Base-by-base conservation (phyloP, 257 asterid genomes). In the Mentha longifolia region DNA sequence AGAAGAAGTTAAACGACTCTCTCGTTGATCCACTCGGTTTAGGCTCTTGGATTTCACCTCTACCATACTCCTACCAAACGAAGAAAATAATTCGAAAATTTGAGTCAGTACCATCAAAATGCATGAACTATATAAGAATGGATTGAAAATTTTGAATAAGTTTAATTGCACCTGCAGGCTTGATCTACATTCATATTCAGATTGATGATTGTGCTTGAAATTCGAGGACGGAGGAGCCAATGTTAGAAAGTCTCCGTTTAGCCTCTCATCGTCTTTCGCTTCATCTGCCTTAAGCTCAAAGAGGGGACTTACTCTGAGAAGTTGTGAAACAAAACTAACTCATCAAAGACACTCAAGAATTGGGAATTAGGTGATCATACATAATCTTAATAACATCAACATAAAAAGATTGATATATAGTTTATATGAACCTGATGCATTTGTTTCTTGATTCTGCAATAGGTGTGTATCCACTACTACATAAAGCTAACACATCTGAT, bases 241-340 rank as follows among this genome's bases (percentile, higher is more conserved):
- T 8, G 96, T 76, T 64, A 91, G 91, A 69, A 93, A 89, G 60
- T 86, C 91, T 73, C 91, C 91, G 47, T 70, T 79, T 71, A 84
- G 80, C 72, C 17, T 70, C 83, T 64, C 83, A 35, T 77, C 64
- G 37, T 76, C 84, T 49, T 54, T 42, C 30, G 19, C 66, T 63
- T 75, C 85, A 13, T 46, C 66, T 17, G 63, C 76, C 67, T 63
- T 72, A 7, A 52, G 54, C 62, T 79, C 82, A 6, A 74, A 74
- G 64, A 56, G 54, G 35, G 82, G 47, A 46, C 47, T 77, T 61
- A 81, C 84, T 77, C 97, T 92, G 87, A 8, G 65, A 76, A 19
- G 50, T 68, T 55, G 16, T 2, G 33, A 43, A 13, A 39, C 25
- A 68, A 15, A 67, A 25, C 13, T 10, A 67, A 25, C 13, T 10